Percentiles rank a stretch among this genome's conserved stretches.
Conservation (phyloP, 2,329 filamentous ascomycete genomes). For the Hymenoscyphus occultus region DNA sequence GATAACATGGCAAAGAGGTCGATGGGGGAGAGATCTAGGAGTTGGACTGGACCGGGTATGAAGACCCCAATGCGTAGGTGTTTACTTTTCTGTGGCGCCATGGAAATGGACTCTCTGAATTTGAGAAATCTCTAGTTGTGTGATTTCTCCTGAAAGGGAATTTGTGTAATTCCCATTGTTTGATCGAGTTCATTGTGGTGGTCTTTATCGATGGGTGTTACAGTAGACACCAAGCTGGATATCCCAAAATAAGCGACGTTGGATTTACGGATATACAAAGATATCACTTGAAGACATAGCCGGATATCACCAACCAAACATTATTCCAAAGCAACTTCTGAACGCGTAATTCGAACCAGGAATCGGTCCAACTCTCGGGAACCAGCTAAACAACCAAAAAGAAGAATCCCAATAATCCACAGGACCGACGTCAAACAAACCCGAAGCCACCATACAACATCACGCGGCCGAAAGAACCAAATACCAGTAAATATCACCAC, state of each 20-base stretch:
- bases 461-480: too few relatives aligned
- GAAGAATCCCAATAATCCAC: too few relatives aligned
- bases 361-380: background rate
- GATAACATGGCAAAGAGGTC: conserved; percentile 49
- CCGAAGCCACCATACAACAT: too few relatives aligned
- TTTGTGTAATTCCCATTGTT: background rate
- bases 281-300: background rate
- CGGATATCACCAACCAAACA: background rate
- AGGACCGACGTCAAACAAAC: too few relatives aligned
- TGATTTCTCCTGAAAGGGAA: background rate
- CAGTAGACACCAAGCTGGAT: background rate
- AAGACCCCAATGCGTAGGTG: conserved; percentile 50
- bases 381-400: background rate
- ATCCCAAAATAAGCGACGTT: background rate
- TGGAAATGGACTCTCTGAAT: conserved; percentile 22
- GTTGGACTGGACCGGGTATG: conserved; percentile 45
- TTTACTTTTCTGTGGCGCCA: conserved; percentile 11
- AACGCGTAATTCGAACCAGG: background rate
- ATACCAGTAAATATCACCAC: too few relatives aligned
- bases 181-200: background rate
- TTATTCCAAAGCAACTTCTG: background rate
- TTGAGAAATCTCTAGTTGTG: too few relatives aligned
- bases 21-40: conserved; percentile 50
- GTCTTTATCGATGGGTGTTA: background rate
- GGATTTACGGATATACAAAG: conserved; percentile 11